Evolutionary conservation across 139 green algal genomes (phyloP).

Genomic region (Axilococcus clingmanii): DNA sequence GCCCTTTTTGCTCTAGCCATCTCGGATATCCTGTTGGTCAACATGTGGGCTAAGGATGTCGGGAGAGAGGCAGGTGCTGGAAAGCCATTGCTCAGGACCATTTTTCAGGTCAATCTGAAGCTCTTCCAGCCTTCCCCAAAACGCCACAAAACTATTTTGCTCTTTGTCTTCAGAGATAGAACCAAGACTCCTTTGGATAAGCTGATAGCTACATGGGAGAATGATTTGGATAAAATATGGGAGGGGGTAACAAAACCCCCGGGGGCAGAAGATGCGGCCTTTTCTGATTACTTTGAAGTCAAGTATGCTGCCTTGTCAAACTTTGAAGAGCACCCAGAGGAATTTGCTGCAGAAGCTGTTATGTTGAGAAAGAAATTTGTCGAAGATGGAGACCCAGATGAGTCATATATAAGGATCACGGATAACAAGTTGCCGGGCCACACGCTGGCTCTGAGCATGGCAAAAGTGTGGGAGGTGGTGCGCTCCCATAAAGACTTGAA

Average conservation of each 20-base stretch:
- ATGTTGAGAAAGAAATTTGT: constrained; percentile 64
- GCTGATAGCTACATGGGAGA: constrained; percentile 44
- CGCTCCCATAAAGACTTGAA: constrained; percentile 92
- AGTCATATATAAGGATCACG: constrained; percentile 39
- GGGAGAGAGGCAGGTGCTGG: constrained; percentile 87
- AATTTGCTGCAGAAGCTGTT: constrained; percentile 72
- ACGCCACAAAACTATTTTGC: constrained; percentile 55
- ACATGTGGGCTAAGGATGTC: constrained; percentile 98
- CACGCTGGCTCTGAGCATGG: constrained; percentile 63
- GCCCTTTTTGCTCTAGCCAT: constrained; percentile 92
- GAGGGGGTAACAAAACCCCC: constrained; percentile 74
- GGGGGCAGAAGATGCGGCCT: constrained; percentile 39
- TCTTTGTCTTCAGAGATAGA: constrained; percentile 97
- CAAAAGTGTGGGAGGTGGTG: constrained; percentile 86
- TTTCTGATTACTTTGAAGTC: constrained; percentile 92
- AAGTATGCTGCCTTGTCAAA: constrained; percentile 75
- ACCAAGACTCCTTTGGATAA: constrained; percentile 75
- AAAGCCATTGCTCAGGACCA: constrained; percentile 96
- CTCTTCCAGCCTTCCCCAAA: constrained; percentile 78
- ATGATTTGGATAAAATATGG: constrained; percentile 81
- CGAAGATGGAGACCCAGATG: constrained; percentile 33
- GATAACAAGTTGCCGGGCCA: constrained; percentile 47
- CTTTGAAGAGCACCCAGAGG: constrained; percentile 86
- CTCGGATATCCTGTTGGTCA: constrained; percentile 92
- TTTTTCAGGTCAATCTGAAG: constrained; percentile 98